Evolutionary conservation across 176 grass and related monocot genomes (phyloP).

Genomic region (Paspalum vaginatum): DNA sequence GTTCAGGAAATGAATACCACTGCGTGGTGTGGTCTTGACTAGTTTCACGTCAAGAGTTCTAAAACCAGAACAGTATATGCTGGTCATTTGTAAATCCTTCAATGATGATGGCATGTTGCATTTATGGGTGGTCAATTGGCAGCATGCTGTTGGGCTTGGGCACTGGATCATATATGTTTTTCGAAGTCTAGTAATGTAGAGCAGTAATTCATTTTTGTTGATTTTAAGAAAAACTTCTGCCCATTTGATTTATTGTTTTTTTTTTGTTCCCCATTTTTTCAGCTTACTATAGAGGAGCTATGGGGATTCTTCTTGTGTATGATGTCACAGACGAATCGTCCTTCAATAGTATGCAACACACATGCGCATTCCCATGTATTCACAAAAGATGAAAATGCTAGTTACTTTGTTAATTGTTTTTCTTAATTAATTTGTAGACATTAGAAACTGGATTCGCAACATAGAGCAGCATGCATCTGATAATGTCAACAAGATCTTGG

Average conservation of each 20-base stretch:
- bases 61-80: neutral
- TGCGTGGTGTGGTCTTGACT: neutral
- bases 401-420: neutral
- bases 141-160: neutral
- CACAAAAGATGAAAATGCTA: neutral
- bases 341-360: conserved; percentile 81
- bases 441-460: conserved; percentile 93
- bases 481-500: conserved; percentile 93
- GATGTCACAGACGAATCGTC: conserved; percentile 95
- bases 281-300: conserved; percentile 95
- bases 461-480: conserved; percentile 96
- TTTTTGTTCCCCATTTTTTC: conserved; percentile 13
- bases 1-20: neutral
- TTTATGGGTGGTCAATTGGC: neutral
- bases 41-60: neutral
- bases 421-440: conserved; percentile 64
- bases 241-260: conserved; percentile 13
- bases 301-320: conserved; percentile 95
- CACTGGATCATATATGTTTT: neutral
- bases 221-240: conserved; percentile 32
- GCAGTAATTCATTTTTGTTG: neutral
- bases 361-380: conserved; percentile 31
- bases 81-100: neutral
- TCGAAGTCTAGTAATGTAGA: neutral
- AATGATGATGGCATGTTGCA: neutral